Percentiles rank a stretch among this genome's conserved stretches.
These are phyloP conservation scores for Lasiodiplodia theobromae DNA, from an alignment of 2,329 filamentous ascomycete species.

Conservation along the genomic window DNA sequence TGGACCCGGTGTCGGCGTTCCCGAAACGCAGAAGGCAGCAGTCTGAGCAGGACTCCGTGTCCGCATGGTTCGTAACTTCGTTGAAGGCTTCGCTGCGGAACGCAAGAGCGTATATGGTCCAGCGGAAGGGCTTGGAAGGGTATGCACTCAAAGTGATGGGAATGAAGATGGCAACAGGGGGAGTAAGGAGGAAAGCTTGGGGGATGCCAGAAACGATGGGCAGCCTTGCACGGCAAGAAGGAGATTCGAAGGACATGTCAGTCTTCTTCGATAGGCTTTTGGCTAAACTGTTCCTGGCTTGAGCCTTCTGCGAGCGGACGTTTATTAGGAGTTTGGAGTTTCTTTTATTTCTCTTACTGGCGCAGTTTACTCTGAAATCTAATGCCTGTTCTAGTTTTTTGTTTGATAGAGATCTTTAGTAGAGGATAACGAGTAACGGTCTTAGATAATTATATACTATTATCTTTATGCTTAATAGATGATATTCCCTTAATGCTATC, in stretches of 20 bases:
- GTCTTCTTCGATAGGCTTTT: conserved; percentile 49
- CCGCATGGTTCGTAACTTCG: conserved; percentile 38
- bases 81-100: conserved; percentile 38
- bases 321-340: not conserved
- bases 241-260: conserved; percentile 38
- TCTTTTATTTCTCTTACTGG: not conserved
- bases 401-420: not conserved
- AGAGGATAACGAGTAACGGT: not conserved
- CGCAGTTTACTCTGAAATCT: not conserved
- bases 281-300: conserved; percentile 40
- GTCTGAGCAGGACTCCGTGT: not conserved
- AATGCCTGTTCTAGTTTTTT: not conserved
- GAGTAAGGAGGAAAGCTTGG: not conserved
- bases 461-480: too few relatives aligned
- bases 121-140: conserved; percentile 38
- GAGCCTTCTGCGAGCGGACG: not conserved
- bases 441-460: too few relatives aligned
- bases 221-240: not conserved
- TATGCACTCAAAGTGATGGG: conserved; percentile 30
- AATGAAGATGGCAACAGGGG: conserved; percentile 34
- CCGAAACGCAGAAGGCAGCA: not conserved
- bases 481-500: too few relatives aligned
- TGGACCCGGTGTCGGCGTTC: not conserved
- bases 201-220: too few relatives aligned
- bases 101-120: conserved; percentile 27